These are phyloP conservation scores for Vicia faba DNA, from an alignment of 306 rosid genomes.

Conservation along the genomic window DNA sequence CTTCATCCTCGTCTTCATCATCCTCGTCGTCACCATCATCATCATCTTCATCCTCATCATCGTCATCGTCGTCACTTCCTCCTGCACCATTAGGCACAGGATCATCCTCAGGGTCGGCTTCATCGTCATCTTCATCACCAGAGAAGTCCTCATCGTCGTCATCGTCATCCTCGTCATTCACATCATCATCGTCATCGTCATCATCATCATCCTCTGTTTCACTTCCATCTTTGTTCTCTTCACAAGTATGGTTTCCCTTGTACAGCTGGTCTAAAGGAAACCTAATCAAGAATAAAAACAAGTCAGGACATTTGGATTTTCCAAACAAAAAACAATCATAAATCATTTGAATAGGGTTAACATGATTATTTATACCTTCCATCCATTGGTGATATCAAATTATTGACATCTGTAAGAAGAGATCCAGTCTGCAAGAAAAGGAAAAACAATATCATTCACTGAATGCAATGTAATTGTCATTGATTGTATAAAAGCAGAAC, in stretches of 20 bases:
- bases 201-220: conserved; percentile 72
- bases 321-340: not conserved
- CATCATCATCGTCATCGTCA: conserved; percentile 68
- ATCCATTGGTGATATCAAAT: conserved; percentile 41
- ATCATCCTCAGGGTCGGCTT: conserved; percentile 64
- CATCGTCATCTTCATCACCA: conserved; percentile 66
- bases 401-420: conserved; percentile 42
- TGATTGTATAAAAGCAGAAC: not conserved
- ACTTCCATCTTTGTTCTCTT: conserved; percentile 71
- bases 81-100: conserved; percentile 62
- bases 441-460: conserved; percentile 9
- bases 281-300: conserved; percentile 44
- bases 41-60: conserved; percentile 22
- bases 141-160: conserved; percentile 72
- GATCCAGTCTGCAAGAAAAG: conserved; percentile 48
- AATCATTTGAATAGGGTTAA: not conserved
- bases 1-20: conserved; percentile 41
- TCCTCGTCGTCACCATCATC: conserved; percentile 32
- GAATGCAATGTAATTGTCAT: conserved; percentile 21
- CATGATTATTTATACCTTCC: conserved; percentile 50
- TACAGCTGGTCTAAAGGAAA: conserved; percentile 64
- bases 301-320: conserved; percentile 13
- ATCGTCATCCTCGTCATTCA: conserved; percentile 67
- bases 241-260: conserved; percentile 35
- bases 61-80: conserved; percentile 51